phyloP scores from a whole-genome alignment of 805 yeast species.

The Candida dendrica region DNA sequence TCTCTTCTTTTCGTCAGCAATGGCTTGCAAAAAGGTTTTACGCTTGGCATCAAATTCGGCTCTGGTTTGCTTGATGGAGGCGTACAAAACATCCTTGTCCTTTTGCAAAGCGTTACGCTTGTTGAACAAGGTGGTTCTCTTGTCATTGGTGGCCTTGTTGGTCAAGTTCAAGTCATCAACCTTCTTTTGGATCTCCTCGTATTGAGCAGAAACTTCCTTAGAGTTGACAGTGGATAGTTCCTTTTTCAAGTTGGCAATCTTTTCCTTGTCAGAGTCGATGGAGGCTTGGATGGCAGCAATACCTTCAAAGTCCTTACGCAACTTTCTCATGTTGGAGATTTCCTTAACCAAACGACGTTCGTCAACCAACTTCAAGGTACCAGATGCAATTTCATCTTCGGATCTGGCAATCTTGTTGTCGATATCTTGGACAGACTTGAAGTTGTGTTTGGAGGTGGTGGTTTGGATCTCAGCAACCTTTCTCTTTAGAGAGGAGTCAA shows the following conservation, averaged over 20 bases:
- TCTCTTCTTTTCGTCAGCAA: constrained; percentile 71
- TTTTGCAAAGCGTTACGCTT: constrained; percentile 62
- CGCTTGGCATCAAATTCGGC: constrained; percentile 69
- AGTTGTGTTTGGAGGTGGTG: constrained; percentile 62
- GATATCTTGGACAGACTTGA: constrained; percentile 61
- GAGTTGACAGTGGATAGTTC: constrained; percentile 47
- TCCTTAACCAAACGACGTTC: constrained; percentile 84
- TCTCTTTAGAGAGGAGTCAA: constrained; percentile 67
- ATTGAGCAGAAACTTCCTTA: constrained; percentile 60
- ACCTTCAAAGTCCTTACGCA: constrained; percentile 68
- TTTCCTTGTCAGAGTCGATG: constrained; percentile 70
- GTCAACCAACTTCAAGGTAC: constrained; percentile 78
- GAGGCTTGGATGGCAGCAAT: constrained; percentile 71
- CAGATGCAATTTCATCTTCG: constrained; percentile 71
- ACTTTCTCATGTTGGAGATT: constrained; percentile 73
- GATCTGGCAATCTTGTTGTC: constrained; percentile 57
- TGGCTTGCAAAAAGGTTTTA: constrained; percentile 58
- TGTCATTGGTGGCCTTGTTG: constrained; percentile 55
- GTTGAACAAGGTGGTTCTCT: constrained; percentile 55
- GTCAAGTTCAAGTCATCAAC: constrained; percentile 58
- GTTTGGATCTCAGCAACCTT: constrained; percentile 69
- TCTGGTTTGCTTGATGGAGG: constrained; percentile 60
- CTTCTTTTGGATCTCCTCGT: constrained; percentile 60
- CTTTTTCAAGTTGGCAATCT: constrained; percentile 69
- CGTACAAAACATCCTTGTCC: constrained; percentile 62